Percentiles rank a stretch among this genome's conserved stretches.
phyloP scores from a whole-genome alignment of 2,329 filamentous ascomycete species.

The Xylariaceae sp. region DNA sequence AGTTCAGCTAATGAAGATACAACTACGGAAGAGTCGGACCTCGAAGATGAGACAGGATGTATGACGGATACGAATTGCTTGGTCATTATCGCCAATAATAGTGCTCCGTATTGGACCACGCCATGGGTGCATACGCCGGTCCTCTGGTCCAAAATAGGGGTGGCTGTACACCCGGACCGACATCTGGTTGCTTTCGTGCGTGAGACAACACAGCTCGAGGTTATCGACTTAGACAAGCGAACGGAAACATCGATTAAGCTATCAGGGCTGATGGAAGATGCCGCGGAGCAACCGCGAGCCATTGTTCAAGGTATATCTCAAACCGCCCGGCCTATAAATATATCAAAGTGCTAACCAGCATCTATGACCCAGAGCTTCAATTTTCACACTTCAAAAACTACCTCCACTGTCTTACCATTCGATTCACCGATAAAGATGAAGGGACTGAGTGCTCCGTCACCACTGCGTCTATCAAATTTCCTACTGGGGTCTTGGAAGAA shows the following conservation, averaged over 20 bases:
- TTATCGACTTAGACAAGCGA: conserved; percentile 1
- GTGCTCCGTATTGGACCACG: conserved; percentile 7
- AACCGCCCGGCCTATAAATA: too few species aligned
- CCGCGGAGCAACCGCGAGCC: conserved; percentile 2
- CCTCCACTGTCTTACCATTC: conserved; percentile 3
- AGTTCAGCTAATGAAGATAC: conserved; percentile 1
- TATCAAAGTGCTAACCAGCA: neutral
- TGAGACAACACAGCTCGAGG: neutral
- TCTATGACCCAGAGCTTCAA: conserved; percentile 2
- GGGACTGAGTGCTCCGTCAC: conserved; percentile 5
- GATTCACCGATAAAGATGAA: neutral
- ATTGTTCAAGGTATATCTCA: conserved; percentile 7
- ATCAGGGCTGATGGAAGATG: neutral
- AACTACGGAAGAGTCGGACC: conserved; percentile 10
- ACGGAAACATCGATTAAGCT: conserved; percentile 3
- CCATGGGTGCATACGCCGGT: conserved; percentile 5
- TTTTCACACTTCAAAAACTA: conserved; percentile 7
- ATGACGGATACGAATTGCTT: conserved; percentile 6
- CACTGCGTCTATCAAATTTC: neutral
- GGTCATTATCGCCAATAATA: conserved; percentile 4
- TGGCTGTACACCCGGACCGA: conserved; percentile 6
- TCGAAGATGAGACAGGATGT: neutral
- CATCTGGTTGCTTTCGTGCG: conserved; percentile 5
- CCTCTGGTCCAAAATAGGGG: conserved; percentile 7
- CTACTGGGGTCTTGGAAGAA: neutral